phyloP scores from a whole-genome alignment of 352 stramenopile species.

The Pilasporangium apinafurcum region DNA sequence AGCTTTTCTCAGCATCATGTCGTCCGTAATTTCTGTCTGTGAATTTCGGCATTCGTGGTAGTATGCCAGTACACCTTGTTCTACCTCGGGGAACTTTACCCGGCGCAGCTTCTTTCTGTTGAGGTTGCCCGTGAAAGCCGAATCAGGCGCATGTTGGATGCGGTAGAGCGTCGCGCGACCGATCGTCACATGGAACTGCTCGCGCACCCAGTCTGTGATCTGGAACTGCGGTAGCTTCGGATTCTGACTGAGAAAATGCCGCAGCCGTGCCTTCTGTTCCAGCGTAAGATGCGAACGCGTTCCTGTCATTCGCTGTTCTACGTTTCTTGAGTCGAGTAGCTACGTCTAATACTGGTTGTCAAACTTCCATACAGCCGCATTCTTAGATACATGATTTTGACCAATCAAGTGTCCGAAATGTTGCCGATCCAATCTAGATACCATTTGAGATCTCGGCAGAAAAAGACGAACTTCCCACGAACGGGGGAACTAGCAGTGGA shows the following conservation, averaged over 20 bases:
- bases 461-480: no score
- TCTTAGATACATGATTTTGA: no score
- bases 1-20: constrained; percentile 18
- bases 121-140: constrained; percentile 16
- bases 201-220: constrained; percentile 23
- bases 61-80: constrained; percentile 24
- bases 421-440: no score
- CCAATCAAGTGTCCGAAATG: no score
- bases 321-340: no score
- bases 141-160: constrained; percentile 21
- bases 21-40: constrained; percentile 12
- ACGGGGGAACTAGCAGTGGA: no score
- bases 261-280: constrained; percentile 31
- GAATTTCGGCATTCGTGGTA: constrained; percentile 11
- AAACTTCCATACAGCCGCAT: no score
- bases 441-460: no score
- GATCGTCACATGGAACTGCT: constrained; percentile 20
- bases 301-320: no score
- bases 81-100: constrained; percentile 38
- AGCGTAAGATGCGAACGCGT: constrained; percentile 16
- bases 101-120: constrained; percentile 25
- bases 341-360: no score
- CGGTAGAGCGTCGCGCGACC: constrained; percentile 41
- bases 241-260: constrained; percentile 21
- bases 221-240: constrained; percentile 18